Evolutionary conservation across 805 yeast species (phyloP).

Genomic region (Ogataea pini): DNA sequence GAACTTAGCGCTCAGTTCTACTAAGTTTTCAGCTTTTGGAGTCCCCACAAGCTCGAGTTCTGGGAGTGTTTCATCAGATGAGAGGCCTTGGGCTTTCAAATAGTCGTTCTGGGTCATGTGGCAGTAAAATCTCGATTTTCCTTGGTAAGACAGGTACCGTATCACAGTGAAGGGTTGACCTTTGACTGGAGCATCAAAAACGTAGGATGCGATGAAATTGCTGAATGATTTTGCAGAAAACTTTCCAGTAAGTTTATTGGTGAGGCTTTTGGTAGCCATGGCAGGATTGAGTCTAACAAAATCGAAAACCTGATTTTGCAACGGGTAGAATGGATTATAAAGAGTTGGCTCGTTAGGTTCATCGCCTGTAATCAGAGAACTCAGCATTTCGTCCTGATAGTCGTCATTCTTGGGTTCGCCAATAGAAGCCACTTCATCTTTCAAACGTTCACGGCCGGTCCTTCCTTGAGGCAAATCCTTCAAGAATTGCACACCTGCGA

Average conservation of each 20-base stretch:
- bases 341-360: slow-evolving; percentile 29
- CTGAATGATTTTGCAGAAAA: slow-evolving; percentile 42
- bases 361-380: slow-evolving; percentile 26
- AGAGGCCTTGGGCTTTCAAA: slow-evolving; percentile 33
- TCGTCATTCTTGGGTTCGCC: slow-evolving; percentile 16
- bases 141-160: slow-evolving; percentile 69
- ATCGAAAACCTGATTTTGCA: slow-evolving; percentile 63
- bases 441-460: slow-evolving; percentile 11
- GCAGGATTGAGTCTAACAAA: slow-evolving; percentile 49
- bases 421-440: slow-evolving; percentile 12
- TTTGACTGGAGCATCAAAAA: slow-evolving; percentile 23
- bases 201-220: slow-evolving; percentile 14
- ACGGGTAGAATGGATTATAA: slow-evolving; percentile 59
- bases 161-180: slow-evolving; percentile 39
- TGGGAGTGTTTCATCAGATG: not conserved
- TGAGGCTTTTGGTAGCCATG: slow-evolving; percentile 57
- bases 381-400: slow-evolving; percentile 38
- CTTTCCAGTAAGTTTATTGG: slow-evolving; percentile 52
- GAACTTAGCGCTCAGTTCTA: slow-evolving; percentile 17
- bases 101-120: slow-evolving; percentile 52
- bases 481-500: slow-evolving; percentile 26
- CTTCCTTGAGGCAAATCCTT: slow-evolving; percentile 26
- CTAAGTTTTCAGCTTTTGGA: slow-evolving; percentile 13
- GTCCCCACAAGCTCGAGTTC: slow-evolving; percentile 1
- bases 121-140: slow-evolving; percentile 71